These are phyloP conservation scores for Allomyces javanicus DNA, from an alignment of 192 early-diverging fungal genomes.

Conservation along the genomic window DNA sequence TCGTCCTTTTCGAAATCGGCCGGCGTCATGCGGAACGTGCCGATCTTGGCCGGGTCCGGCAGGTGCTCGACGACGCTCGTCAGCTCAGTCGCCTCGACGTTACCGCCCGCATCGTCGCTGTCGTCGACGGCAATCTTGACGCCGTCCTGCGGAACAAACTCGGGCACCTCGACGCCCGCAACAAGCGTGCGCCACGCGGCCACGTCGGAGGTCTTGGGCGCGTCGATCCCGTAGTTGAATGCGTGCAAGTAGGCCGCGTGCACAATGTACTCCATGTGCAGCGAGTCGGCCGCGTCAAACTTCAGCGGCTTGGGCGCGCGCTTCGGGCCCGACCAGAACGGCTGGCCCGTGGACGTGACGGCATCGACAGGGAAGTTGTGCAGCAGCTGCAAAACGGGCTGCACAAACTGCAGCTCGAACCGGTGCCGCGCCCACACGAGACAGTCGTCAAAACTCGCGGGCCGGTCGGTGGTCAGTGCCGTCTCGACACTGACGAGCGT, in stretches of 20 bases:
- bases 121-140: constrained; percentile 95
- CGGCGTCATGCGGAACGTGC: constrained; percentile 66
- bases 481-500: constrained; percentile 50
- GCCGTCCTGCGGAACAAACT: constrained; percentile 71
- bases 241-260: constrained; percentile 85
- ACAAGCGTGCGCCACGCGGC: constrained; percentile 46
- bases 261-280: constrained; percentile 80
- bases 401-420: constrained; percentile 87
- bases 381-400: constrained; percentile 81
- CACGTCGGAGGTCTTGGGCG: constrained; percentile 35
- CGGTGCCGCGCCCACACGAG: constrained; percentile 71
- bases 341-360: constrained; percentile 65
- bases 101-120: constrained; percentile 34
- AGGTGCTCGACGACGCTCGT: constrained; percentile 32
- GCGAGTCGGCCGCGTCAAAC: constrained; percentile 46
- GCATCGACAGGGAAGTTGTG: constrained; percentile 95
- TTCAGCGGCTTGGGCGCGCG: constrained; percentile 63
- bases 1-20: constrained; percentile 99
- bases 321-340: constrained; percentile 97
- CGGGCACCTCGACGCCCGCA: constrained; percentile 41
- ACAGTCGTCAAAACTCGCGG: constrained; percentile 77
- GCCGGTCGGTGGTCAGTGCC: constrained; percentile 58
- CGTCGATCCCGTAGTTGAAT: constrained; percentile 87
- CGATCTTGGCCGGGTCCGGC: constrained; percentile 57
- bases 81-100: constrained; percentile 30